Evolutionary conservation across 345 rosid genomes (phyloP).

Genomic region (Rhizophora apiculata): DNA sequence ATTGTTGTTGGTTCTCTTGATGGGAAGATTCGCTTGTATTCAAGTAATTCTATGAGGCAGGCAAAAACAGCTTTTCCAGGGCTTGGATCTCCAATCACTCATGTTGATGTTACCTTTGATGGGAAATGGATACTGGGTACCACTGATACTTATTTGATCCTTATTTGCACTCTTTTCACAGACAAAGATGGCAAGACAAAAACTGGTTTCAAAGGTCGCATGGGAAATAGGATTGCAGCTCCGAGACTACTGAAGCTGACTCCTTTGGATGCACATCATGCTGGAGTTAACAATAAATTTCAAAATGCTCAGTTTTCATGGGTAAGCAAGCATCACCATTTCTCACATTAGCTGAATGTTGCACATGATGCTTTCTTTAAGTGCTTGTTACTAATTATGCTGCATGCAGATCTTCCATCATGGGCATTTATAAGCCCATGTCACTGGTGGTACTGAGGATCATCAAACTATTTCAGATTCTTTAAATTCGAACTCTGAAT

Average conservation of each 20-base stretch:
- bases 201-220: constrained; percentile 94
- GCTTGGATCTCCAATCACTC: constrained; percentile 90
- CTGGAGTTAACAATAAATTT: constrained; percentile 84
- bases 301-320: constrained; percentile 93
- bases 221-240: constrained; percentile 96
- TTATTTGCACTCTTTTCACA: constrained; percentile 80
- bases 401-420: background rate
- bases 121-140: constrained; percentile 99
- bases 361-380: background rate
- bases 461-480: too few species aligned
- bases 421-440: background rate
- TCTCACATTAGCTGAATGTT: background rate
- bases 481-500: too few species aligned
- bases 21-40: constrained; percentile 93
- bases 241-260: constrained; percentile 87
- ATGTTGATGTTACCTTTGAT: constrained; percentile 93
- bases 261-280: constrained; percentile 82
- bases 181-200: constrained; percentile 81
- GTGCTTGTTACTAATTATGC: background rate
- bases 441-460: background rate
- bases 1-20: constrained; percentile 96
- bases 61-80: constrained; percentile 99
- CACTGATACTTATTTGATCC: constrained; percentile 85
- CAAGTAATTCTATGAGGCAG: constrained; percentile 85
- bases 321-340: constrained; percentile 44